phyloP scores from a whole-genome alignment of 1,284 basidiomycete species.

The Irpex lacteus region DNA sequence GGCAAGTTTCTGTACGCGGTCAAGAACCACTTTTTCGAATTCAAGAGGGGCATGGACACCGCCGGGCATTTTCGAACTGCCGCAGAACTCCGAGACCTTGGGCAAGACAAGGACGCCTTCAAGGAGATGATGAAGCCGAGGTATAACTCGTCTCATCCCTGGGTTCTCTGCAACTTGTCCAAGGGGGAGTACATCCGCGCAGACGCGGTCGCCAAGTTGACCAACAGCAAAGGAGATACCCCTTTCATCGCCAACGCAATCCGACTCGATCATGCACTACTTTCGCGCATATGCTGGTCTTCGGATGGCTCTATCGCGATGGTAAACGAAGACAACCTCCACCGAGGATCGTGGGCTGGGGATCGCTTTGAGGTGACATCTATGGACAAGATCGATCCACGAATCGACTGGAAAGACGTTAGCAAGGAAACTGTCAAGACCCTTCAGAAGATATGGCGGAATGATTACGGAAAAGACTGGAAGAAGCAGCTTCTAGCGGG shows the following conservation, averaged over 20 bases:
- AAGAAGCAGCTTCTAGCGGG: neutral
- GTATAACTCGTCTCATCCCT: neutral
- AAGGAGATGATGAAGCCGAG: neutral
- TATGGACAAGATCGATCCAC: slow-evolving; percentile 5
- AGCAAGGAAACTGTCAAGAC: slow-evolving; percentile 5
- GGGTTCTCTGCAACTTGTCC: slow-evolving; percentile 5
- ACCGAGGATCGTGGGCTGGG: slow-evolving; percentile 21
- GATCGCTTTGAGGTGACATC: slow-evolving; percentile 30
- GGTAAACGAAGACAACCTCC: slow-evolving; percentile 1
- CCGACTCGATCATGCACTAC: slow-evolving; percentile 12
- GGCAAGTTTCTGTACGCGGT: neutral
- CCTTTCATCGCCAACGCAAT: neutral
- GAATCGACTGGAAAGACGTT: slow-evolving; percentile 16
- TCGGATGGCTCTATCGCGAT: slow-evolving; percentile 6
- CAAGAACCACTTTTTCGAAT: neutral
- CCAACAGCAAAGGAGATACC: neutral
- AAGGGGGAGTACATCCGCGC: slow-evolving; percentile 8
- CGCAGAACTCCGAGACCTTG: neutral
- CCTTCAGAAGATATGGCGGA: neutral
- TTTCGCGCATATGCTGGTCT: slow-evolving; percentile 19
- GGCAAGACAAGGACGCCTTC: neutral
- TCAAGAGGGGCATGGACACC: neutral
- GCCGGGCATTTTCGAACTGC: neutral
- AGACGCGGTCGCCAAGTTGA: neutral
- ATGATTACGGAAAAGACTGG: neutral